Base-by-base conservation (phyloP, 208 protist species). In the Trypanosoma scelopori region DNA sequence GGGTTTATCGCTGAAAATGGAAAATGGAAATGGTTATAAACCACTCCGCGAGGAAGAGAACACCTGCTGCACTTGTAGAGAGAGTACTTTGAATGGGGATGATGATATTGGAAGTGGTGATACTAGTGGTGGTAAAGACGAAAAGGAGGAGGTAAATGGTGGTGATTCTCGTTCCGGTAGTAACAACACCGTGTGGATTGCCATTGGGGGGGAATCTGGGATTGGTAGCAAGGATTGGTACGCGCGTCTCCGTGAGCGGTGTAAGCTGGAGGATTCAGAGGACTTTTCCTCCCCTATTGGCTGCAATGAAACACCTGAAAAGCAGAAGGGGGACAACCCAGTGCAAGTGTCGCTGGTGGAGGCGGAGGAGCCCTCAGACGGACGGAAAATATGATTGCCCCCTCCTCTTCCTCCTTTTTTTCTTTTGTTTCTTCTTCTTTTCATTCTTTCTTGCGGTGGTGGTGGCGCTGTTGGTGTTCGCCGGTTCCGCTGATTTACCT, bases 201-300 rank as follows among this genome's bases (percentile, higher is more conserved):
- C 71, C 20, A 62, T 87, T 7, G 80, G 83, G 20, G 45, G 22
- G 0, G 59, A 65, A n/a, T 58, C 35, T 25, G 78, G 73, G 15
- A 37, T 66, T 48, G 71, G 67, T 50, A 83, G 63, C 61, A 68
- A 80, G 6, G 79, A 87, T 42, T 91, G 85, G 85, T 91, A 91
- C 65, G 61, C 76, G 11, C 78, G 77, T 5, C 84, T 91, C 67
- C 85, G 81, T 11, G 30, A 52, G 18, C 64, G 45, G 7, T 45
- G 53, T 39, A 5, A 27, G 6, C 1, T 62, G 13, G 55, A 70
- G n/a, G 64, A 70, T 2, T 48, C 37, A 23, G 55, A 55, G 1
- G 45, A 43, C 5, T 23, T 50, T 39, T 18, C 55, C 7, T 41
- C 1, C 28, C 0, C 18, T n/a, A 35, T n/a, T 43, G 25, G 43